Evolutionary conservation across 73 alveolate genomes (phyloP).

Genomic region (Durusdinium trenchii): DNA sequence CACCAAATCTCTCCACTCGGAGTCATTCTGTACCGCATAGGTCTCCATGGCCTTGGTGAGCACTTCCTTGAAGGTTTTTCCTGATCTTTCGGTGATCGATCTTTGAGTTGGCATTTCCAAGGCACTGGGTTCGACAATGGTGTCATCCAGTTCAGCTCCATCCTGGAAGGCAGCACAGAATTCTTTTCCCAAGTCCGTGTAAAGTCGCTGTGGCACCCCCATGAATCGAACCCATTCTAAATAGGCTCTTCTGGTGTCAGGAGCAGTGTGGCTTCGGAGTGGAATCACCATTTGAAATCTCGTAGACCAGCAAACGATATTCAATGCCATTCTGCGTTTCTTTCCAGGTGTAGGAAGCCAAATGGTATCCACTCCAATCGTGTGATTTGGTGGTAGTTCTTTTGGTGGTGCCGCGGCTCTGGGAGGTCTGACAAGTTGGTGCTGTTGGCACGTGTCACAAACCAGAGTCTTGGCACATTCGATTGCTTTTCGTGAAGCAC

Average conservation of each 20-base stretch:
- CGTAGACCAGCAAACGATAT: neutral
- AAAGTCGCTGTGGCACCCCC: neutral
- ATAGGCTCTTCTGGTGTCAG: neutral
- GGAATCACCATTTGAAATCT: neutral
- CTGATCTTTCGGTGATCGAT: neutral
- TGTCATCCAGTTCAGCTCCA: neutral
- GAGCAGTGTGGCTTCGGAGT: neutral
- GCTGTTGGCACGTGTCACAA: neutral
- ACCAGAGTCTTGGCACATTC: neutral
- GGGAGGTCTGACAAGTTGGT: neutral
- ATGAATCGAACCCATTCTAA: neutral
- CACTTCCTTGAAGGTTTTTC: neutral
- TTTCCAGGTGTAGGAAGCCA: neutral
- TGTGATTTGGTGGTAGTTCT: neutral
- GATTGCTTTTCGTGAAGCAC: neutral
- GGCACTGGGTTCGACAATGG: neutral
- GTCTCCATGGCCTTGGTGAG: neutral
- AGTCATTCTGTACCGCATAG: neutral
- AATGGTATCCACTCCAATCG: neutral
- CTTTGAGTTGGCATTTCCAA: neutral
- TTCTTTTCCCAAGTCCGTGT: neutral
- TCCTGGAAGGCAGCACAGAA: neutral
- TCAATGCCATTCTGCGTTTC: neutral
- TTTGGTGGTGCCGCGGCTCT: neutral
- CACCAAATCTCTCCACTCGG: neutral